These are phyloP conservation scores for Chlamydomonas schloesseri DNA, from an alignment of 139 green algal species.

Conservation along the genomic window DNA sequence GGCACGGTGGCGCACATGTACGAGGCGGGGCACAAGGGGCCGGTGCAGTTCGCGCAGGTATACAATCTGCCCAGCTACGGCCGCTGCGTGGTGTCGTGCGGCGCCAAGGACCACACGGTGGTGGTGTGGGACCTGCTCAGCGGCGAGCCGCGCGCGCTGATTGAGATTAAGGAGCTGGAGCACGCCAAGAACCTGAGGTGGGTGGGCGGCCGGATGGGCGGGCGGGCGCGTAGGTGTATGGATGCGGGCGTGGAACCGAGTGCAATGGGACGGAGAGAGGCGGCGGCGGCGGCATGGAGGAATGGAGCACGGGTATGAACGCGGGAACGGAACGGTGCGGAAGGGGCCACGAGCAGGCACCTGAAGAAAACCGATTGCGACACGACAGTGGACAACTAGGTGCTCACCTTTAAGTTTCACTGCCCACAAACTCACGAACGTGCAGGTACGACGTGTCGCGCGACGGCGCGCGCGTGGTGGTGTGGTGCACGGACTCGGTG, in stretches of 20 bases:
- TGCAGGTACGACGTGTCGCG: slow-evolving; percentile 51
- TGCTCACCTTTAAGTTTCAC: too few species aligned
- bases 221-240: too few species aligned
- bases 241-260: too few species aligned
- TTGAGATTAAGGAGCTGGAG: slow-evolving; percentile 60
- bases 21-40: slow-evolving; percentile 36
- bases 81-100: slow-evolving; percentile 56
- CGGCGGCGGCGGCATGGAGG: too few species aligned
- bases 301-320: too few species aligned
- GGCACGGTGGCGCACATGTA: slow-evolving; percentile 39
- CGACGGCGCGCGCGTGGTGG: slow-evolving; percentile 54
- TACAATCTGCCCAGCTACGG: slow-evolving; percentile 38
- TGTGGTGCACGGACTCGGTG: slow-evolving; percentile 60
- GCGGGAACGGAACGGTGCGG: too few species aligned
- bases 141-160: slow-evolving; percentile 24
- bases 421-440: too few species aligned
- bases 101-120: slow-evolving; percentile 58
- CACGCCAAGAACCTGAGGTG: slow-evolving; percentile 62
- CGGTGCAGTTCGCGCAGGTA: slow-evolving; percentile 20
- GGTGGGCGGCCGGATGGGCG: too few species aligned
- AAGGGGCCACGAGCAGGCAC: too few species aligned
- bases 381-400: too few species aligned
- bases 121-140: slow-evolving; percentile 46
- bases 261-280: too few species aligned
- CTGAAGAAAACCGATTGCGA: too few species aligned